phyloP scores from a whole-genome alignment of 108 stramenopile genomes.

The Seminavis robusta region DNA sequence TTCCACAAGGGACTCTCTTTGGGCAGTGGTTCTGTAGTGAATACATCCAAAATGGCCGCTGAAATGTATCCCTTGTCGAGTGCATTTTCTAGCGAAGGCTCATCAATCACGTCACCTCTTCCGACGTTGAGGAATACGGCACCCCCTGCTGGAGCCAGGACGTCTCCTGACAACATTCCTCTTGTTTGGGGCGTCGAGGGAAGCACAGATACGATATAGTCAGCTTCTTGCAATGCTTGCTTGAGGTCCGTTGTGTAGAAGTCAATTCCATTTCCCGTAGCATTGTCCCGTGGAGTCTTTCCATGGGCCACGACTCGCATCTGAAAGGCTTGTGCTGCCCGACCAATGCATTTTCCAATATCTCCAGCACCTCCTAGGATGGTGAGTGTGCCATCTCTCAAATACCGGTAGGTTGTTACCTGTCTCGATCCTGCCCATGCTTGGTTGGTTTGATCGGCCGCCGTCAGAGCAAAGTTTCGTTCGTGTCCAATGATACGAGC shows the following conservation, averaged over 20 bases:
- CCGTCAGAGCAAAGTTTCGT: constrained; percentile 30
- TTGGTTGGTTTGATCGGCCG: constrained; percentile 26
- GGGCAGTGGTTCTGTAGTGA: constrained; percentile 42
- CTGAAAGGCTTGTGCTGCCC: constrained; percentile 34
- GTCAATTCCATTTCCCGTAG: constrained; percentile 16
- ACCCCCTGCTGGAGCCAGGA: constrained; percentile 24
- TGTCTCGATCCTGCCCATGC: constrained; percentile 35
- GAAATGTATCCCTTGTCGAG: constrained; percentile 35
- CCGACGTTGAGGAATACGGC: constrained; percentile 51
- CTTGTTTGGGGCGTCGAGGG: constrained; percentile 40
- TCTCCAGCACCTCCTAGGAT: constrained; percentile 51
- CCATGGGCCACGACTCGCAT: constrained; percentile 43
- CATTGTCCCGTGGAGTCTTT: constrained; percentile 3
- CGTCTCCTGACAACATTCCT: constrained; percentile 19
- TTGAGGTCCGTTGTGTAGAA: constrained; percentile 27
- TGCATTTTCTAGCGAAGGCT: constrained; percentile 23
- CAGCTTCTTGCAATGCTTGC: constrained; percentile 28
- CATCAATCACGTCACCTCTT: constrained; percentile 42
- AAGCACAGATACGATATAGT: constrained; percentile 49
- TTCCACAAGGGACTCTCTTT: constrained; percentile 32
- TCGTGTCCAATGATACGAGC: constrained; percentile 54
- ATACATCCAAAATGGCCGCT: constrained; percentile 53
- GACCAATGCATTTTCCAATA: constrained; percentile 44
- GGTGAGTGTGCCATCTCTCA: constrained; percentile 36
- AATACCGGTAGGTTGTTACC: constrained; percentile 35